Evolutionary conservation across 768 basidiomycete genomes (phyloP), one percentile per base, ranked within the genome.

Genomic region (Termitomyces titanicus): DNA sequence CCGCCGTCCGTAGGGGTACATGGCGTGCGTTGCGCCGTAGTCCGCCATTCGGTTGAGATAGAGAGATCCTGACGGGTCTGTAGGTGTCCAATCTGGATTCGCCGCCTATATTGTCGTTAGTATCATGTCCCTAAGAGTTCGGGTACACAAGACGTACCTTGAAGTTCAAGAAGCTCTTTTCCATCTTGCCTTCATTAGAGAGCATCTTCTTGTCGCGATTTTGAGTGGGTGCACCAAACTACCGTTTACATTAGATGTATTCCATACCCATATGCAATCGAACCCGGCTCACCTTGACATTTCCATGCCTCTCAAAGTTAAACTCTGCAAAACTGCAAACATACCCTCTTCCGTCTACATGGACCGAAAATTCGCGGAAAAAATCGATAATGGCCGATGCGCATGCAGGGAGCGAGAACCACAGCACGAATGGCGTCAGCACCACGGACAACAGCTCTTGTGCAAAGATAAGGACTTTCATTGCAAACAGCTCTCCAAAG

Each of bases 311-410:
- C 73, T 94, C 87, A 69, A 99, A 98, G 68, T 98, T 95, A 68
- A 99, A 99, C 56, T 96, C 95, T 3, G 97, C 97, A 70, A 98
- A 99, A 53, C 92, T 94, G 66, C 97, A 98, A 18, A 99, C 91
- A 64, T 97, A 96, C 5, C 97, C 97, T 2, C 97, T 80, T 0
- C 95, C 93, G 56, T 98, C 95, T 20, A 99, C 89, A 69, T 98
- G 96, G 1, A 99, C 89, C 0, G 94, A 89, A 67, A 98, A 99
- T 70, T 98, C 96, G 31, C 96, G 85, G 82, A 99, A 98, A 68
- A 99, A 98, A 67, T 99, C 97, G 57, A 99, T 82, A 61, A 98
- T 89, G 0, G 87, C 88, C 9, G 91, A 88, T 1, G 96, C 91
- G 67, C 94, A 97, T 1, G 75, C 75, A 0, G 97, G 96, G 3